Evolutionary conservation across 75 land plant species (phyloP), one percentile per base, ranked within the genome.

Genomic region (Picea sitchensis): DNA sequence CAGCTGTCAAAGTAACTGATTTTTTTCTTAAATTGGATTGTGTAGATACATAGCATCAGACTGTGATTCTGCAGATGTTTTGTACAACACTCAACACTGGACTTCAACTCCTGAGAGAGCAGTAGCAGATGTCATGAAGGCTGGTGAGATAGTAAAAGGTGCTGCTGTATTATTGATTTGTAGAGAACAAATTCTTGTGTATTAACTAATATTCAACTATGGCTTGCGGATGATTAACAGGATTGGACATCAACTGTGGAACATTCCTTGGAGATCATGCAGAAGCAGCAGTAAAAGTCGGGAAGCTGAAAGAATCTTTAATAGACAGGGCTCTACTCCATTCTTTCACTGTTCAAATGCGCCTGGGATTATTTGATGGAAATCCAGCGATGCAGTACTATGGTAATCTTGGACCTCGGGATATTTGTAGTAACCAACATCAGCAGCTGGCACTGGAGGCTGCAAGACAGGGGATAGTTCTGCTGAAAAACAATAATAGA

Each of bases 231-330:
- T 36, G 38, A 36, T 36, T 36, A 36, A 36, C 84, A 94, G 93
- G 99, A 36, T 73, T 96, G 87, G 92, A 96, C 68, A 76, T 94
- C 74, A 90, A 92, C 71, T 96, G 97, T 81, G 99, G 95, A 59
- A 79, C 87, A 0, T 92, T 90, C 61, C 72, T 89, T 20, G 84
- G 78, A 0, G 26, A 59, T 12, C 87, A 92, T 81, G 84, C 91
- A 0, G 80, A 77, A 51, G 69, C 74, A 13, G 93, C 96, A 38
- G 71, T 94, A 13, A 77, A 78, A n/a, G 38, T 74, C 32, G 92
- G 94, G 8, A 71, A 81, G 79, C 20, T 94, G 32, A 76, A 41
- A 21, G 91, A 91, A 81, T 32, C 7, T 11, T 79, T 85, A 14
- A 65, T 94, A 0, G 84, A 92, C 65, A 69, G 5, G 20, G 91